Conservation (phyloP, 768 basidiomycete genomes). For the Lentinula boryana region DNA sequence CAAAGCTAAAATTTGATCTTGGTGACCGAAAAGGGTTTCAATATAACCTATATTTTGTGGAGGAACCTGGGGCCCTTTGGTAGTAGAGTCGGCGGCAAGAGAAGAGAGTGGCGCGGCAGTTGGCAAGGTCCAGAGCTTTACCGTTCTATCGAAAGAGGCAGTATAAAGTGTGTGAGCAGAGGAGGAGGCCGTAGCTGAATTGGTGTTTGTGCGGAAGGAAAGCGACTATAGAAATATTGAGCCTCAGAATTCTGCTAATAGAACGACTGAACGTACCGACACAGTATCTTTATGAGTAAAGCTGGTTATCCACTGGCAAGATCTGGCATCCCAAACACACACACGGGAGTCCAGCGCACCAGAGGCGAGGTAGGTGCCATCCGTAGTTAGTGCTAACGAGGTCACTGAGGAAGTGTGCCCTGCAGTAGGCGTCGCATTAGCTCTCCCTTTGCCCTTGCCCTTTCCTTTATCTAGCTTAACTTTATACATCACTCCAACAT, state of each 20-base stretch:
- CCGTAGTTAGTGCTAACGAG: slow-evolving; percentile 74
- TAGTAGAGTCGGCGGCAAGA: slow-evolving; percentile 82
- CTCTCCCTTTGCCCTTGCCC: slow-evolving; percentile 53
- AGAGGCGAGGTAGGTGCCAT: slow-evolving; percentile 82
- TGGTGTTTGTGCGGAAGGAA: slow-evolving; percentile 72
- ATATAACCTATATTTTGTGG: slow-evolving; percentile 83
- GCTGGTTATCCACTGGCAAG: slow-evolving; percentile 69
- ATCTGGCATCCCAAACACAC: slow-evolving; percentile 82
- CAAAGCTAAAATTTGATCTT: slow-evolving; percentile 75
- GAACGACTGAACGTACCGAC: slow-evolving; percentile 22
- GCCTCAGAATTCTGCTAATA: neutral
- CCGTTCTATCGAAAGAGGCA: slow-evolving; percentile 78
- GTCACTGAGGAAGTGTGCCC: slow-evolving; percentile 90
- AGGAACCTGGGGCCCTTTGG: slow-evolving; percentile 78
- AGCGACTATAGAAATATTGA: slow-evolving; percentile 38
- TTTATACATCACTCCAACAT: slow-evolving; percentile 56
- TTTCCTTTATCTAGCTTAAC: slow-evolving; percentile 44
- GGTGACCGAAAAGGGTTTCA: slow-evolving; percentile 96
- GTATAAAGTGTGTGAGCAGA: slow-evolving; percentile 44
- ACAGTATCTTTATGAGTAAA: slow-evolving; percentile 51
- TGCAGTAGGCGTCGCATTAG: slow-evolving; percentile 33
- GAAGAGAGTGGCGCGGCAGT: slow-evolving; percentile 46
- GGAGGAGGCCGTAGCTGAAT: slow-evolving; percentile 26
- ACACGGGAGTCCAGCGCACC: slow-evolving; percentile 80
- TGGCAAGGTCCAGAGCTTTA: slow-evolving; percentile 79